Base-by-base conservation (phyloP, 1,284 basidiomycete genomes). In the Erythrobasidium hasegawianum region DNA sequence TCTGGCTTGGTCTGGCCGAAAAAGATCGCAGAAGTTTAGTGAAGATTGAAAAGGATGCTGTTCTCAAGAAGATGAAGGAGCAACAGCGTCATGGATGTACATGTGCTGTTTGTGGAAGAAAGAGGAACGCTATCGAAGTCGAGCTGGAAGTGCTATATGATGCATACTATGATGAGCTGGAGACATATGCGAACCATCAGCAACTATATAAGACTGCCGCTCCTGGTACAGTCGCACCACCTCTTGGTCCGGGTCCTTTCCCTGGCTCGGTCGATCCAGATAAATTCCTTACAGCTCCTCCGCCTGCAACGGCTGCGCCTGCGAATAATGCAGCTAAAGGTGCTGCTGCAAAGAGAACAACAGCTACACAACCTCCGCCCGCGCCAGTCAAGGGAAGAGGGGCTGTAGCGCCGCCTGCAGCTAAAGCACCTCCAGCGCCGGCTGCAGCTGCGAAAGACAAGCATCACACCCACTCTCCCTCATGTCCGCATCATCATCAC, bases 61-160 rank as follows among this genome's bases (percentile, higher is more conserved):
- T 98, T 27, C 80, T 97, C 69, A 86, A 85, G 78, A 97, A 96
- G 85, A 97, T 98, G 92, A 97, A 97, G 82, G 95, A 96, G 78
- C 92, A 96, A 82, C 93, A 96, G 83, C 90, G 90, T 76, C 92
- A 96, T 77, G 87, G 86, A 70, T 98, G 95, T 78, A 86, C 86
- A 71, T 98, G 95, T 80, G 93, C 92, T 20, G 94, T 98, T 39
- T 98, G 95, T 79, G 91, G 92, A 43, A 83, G 95, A 76, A 98
- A 98, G 83, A 87, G 92, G 87, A 90, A 76, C 72, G 93, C 94
- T 74, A 97, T 98, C 81, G 96, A 97, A 83, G 90, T 92, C 81
- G 95, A 98, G 83, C 87, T 98, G 78, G 91, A 97, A 82, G 90
- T 93, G 81, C 87, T 97, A 80, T 97, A 98, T 83, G 92, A 96